Evolutionary conservation across 345 rosid genomes (phyloP), one percentile per base, ranked within the genome.

Genomic region (Rhizophora apiculata): DNA sequence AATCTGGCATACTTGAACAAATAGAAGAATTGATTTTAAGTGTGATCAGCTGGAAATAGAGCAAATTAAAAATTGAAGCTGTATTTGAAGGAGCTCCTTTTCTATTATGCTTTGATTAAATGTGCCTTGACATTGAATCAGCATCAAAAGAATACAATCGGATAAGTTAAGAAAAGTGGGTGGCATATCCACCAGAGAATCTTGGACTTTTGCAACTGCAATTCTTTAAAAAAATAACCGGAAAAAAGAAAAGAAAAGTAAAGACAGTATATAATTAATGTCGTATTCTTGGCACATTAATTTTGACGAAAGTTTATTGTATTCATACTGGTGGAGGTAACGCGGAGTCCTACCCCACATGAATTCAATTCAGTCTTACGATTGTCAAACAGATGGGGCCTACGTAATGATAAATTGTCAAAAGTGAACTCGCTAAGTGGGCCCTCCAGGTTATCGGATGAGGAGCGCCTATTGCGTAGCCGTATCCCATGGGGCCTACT

Each of bases 381-480:
- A 65, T 52, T 43, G 68, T 65, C 68, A 52, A 31, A 67, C 52
- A 18, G 16, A 26, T 43, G 54, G 71, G 63, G 6, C 63, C 71
- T 19, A 56, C 43, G 0, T 2, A 19, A 19, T 9, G 27, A 56
- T 10, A 1, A 29, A 19, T 22, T 37, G 71, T 68, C 64, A 36
- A 68, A 68, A 68, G 63, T 16, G 1, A 8, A 8, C 53, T 59
- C 63, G 10, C 27, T 22, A 68, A 27, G 2, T 10, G 68, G 65
- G 26, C 27, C 58, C 19, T 49, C 10, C 21, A 27, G 6, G 52
- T 16, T 9, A 49, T 11, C 6, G 26, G 11, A 27, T n/a, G 57
- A 21, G 49, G 51, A 29, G 68, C 51, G 16, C 29, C 39, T 10
- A 20, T 19, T 22, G 39, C 58, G 49, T 18, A 10, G 18, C 19